Base-by-base conservation (phyloP, 2,329 filamentous ascomycete species). In the Geoglossum cookeanum region DNA sequence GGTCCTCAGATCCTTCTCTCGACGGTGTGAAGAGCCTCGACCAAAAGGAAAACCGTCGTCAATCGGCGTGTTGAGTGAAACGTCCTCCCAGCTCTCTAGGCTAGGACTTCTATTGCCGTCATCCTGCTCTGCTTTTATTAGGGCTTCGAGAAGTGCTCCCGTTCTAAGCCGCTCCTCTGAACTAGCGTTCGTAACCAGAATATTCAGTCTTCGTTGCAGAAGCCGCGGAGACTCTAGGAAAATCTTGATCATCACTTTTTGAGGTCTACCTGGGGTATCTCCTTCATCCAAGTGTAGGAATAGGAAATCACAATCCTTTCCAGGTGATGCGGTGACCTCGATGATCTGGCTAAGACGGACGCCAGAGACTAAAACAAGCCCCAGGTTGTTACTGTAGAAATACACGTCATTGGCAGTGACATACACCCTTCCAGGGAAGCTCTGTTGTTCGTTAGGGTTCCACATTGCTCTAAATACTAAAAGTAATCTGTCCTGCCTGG, bases 301-400 rank as follows among this genome's bases (percentile, higher is more conserved):
- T 33, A 97, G 78, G 67, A 90, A 94, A 70, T 98, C 92, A 66
- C 88, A 95, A 64, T 96, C 89, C 66, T 84, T 84, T 22, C 92
- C 92, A 11, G 88, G 84, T 1, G 88, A 88, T 42, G 87, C 87
- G 29, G 88, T 96, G 47, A 97, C 87, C 69, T 97, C 92, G 7
- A 81, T 81, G 58, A 98, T 87, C 22, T 78, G 81, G 57, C 83
- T 78, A 58, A 98, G 75, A 57, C 78, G 81, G 55, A 94, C 80
- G 15, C 80, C 80, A 55, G 89, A 91, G 0, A 91, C 86, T 39
- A 95, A 76, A 0, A 97, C 85, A 4, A 98, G 77, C 4, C 92
- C 92, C 67, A 96, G 82, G 66, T 96, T 87, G 65, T 97, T 86
- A 64, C 90, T 94, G 70, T 96, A 98, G 66, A 98, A 97, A 69